Base-by-base conservation (phyloP, 2,329 filamentous ascomycete genomes). In the Verticillium alfalfae region DNA sequence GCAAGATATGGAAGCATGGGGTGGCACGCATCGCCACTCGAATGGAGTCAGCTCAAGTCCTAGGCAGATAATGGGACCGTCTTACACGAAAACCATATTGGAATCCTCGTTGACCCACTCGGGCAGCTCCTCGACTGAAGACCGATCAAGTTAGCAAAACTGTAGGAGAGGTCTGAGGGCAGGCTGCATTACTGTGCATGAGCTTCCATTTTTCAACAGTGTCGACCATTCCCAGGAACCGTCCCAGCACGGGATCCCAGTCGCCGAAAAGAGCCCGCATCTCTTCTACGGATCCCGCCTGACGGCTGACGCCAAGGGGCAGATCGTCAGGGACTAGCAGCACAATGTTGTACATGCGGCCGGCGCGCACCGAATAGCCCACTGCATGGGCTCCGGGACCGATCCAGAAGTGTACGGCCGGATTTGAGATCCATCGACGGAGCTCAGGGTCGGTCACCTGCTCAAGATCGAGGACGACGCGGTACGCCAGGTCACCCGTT, bases 161-260 rank as follows among this genome's bases (percentile, higher is more conserved):
- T 26, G n/a, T 10, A 26, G 39, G 8, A n/a, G 9, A 1, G 1
- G 1, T 0, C 5, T 16, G 0, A 56, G 62, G 56, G 38, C 64
- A 66, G 67, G 52, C 1, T 13, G 69, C 76, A 31, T 65, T 62
- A 78, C 77, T 67, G 61, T 79, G 75, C 84, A 90, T 87, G 38
- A 91, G 71, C 69, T 86, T 88, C 89, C 88, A 91, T 71, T 90
- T 91, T 45, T 86, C 82, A 0, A 90, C 85, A 1, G 73, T 78
- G 41, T 83, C 79, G 0, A 89, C 86, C 54, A 80, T 78, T 3
- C 74, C 72, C 13, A 80, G 64, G 56, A 81, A 77, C 59, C 72
- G 70, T 1, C 64, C 69, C 34, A 83, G 60, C 56, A 87, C 78
- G 1, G 87, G 87, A 73, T 91, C 88, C 88, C 88, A 91, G 0